Evolutionary conservation across 106 monocot species (phyloP).

Genomic region (Dactylorhiza incarnata): DNA sequence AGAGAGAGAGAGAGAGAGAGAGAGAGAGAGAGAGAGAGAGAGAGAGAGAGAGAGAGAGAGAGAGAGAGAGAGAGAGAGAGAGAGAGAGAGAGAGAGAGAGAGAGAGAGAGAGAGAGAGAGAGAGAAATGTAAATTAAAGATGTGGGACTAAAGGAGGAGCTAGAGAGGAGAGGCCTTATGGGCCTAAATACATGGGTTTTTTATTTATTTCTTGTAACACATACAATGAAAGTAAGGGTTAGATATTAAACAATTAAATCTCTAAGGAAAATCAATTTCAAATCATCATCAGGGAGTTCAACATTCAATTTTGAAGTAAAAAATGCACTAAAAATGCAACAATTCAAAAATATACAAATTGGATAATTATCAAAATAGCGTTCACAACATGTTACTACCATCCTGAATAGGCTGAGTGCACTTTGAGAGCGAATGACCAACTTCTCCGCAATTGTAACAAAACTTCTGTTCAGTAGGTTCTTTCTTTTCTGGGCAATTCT

Average conservation of each 20-base stretch:
- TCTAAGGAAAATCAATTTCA: background rate
- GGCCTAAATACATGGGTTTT: no score
- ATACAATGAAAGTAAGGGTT: background rate
- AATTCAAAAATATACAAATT: background rate
- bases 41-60: no score
- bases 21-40: no score
- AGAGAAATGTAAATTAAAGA: no score
- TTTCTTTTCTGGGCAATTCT: constrained; percentile 68
- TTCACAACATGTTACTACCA: constrained; percentile 30
- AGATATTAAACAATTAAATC: background rate
- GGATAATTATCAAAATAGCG: background rate
- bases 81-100: no score
- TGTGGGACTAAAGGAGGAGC: no score
- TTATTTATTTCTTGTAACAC: no score
- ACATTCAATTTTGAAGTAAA: background rate
- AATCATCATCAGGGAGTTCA: background rate
- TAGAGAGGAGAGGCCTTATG: no score
- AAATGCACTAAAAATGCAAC: background rate
- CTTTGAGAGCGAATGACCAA: constrained; percentile 69
- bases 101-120: no score
- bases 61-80: no score
- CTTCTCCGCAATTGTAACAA: constrained; percentile 94
- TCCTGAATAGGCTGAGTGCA: constrained; percentile 70
- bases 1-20: no score
- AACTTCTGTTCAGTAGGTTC: constrained; percentile 45